Evolutionary conservation across 2,329 filamentous ascomycete species (phyloP), one percentile per base, ranked within the genome.

Genomic region (Colletotrichum tabaci): DNA sequence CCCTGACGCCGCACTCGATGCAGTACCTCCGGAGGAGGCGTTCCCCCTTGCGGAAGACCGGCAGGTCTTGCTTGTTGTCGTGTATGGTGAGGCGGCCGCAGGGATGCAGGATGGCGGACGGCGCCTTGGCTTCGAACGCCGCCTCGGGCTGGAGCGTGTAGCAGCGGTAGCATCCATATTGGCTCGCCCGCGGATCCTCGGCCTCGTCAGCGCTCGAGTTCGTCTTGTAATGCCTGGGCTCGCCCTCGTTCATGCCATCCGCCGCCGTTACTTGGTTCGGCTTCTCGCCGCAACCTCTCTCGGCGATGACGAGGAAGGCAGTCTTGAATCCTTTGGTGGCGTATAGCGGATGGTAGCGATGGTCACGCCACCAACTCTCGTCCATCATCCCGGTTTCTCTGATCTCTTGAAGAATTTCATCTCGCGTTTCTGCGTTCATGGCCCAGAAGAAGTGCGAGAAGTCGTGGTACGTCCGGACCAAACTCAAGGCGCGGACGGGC

Each of bases 1-100:
- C 73, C 30, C 76, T 75, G 56, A 84, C 79, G n/a, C 83, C 83
- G 56, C 83, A 84, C 23, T 80, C 81, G 61, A 84, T 81, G 73
- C 83, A 84, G 73, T 83, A 84, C 26, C 83, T 79, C 9, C 83
- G 80, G 9, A 84, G 76, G 13, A 61, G 77, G 13, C 38, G 8
- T 2, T 35, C 47, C 73, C 23, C 58, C 23, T 82, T 80, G n/a
- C 55, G 60, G 21, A 46, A 12, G 3, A 2, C 38, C 15, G 23
- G 35, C 15, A 44, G 40, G 9, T 62, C 60, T 13, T 23, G 12
- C n/a, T 50, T 42, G 6, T 13, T 7, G 18, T 15, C 61, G 61
- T 44, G 18, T 23, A 13, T 42, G 7, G 7, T n/a, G 40, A 55
- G 49, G 21, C 16, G 8, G 3, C 61, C 61, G 3, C 13, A 2